These are phyloP conservation scores for Leucosporidium yakuticum DNA, from an alignment of 768 basidiomycete genomes.

Conservation along the genomic window DNA sequence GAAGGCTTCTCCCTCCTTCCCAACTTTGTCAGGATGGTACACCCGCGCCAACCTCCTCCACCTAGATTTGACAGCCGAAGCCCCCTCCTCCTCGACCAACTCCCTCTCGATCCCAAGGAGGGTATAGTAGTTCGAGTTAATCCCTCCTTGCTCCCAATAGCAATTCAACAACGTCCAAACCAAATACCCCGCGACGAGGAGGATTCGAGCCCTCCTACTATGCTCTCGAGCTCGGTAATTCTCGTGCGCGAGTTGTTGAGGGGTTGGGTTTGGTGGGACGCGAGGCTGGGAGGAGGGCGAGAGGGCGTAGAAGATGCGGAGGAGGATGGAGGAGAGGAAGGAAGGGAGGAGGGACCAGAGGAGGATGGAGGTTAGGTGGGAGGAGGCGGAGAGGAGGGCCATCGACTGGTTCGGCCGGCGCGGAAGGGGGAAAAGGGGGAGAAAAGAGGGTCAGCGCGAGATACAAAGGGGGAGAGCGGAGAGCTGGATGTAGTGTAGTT, in stretches of 20 bases:
- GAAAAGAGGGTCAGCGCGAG: background rate
- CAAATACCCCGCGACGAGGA: conserved; percentile 38
- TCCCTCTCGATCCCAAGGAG: conserved; percentile 58
- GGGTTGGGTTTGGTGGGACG: conserved; percentile 11
- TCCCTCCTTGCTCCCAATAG: conserved; percentile 45
- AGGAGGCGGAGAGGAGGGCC: conserved; percentile 6
- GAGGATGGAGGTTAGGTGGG: conserved; percentile 24
- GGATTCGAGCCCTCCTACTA: conserved; percentile 16
- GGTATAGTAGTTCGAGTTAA: conserved; percentile 71
- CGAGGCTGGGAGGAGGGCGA: conserved; percentile 13
- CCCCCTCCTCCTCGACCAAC: conserved; percentile 55
- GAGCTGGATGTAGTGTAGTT: background rate
- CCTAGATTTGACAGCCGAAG: conserved; percentile 54
- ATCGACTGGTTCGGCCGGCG: background rate
- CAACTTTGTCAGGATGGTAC: conserved; percentile 70
- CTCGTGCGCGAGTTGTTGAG: conserved; percentile 6
- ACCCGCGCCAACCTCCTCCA: conserved; percentile 68
- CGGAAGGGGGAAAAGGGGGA: background rate
- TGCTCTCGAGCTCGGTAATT: conserved; percentile 11
- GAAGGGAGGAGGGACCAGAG: conserved; percentile 30
- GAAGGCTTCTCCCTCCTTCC: conserved; percentile 50
- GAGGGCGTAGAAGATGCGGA: conserved; percentile 23
- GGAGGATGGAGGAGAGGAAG: conserved; percentile 18
- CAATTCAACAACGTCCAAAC: conserved; percentile 40
- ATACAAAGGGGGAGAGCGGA: background rate